phyloP scores from a whole-genome alignment of 306 rosid species.

The Senna tora region DNA sequence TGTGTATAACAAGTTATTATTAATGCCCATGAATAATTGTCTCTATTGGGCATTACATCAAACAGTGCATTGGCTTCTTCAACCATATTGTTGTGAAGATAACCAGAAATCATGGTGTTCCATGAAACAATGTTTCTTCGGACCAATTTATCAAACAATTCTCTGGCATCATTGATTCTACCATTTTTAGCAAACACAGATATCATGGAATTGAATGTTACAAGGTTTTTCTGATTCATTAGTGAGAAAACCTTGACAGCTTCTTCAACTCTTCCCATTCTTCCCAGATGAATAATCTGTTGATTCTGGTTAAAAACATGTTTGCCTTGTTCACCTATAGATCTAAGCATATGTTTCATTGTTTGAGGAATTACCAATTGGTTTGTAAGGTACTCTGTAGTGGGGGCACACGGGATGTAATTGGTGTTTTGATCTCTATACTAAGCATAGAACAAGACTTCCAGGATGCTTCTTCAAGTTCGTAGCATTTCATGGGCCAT shows the following conservation, averaged over 20 bases:
- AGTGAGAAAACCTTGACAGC: constrained; percentile 61
- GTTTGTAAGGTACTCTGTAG: not conserved
- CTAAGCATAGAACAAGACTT: not conserved
- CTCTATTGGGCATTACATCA: constrained; percentile 64
- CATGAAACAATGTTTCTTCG: constrained; percentile 70
- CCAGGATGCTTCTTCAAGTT: not conserved
- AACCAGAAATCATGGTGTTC: constrained; percentile 82
- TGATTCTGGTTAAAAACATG: constrained; percentile 55
- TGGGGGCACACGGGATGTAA: not conserved
- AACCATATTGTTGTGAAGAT: constrained; percentile 59
- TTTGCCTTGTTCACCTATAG: constrained; percentile 54
- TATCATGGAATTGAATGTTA: constrained; percentile 84
- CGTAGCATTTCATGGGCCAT: not conserved
- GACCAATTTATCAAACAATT: constrained; percentile 69
- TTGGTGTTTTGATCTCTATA: not conserved
- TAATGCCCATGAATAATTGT: constrained; percentile 72
- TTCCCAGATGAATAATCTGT: constrained; percentile 65
- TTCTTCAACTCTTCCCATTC: constrained; percentile 67
- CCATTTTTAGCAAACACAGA: constrained; percentile 71
- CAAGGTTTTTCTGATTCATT: constrained; percentile 61
- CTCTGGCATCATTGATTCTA: constrained; percentile 61
- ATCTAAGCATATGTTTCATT: constrained; percentile 43
- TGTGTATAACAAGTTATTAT: constrained; percentile 76
- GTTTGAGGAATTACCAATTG: not conserved
- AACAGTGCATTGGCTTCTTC: constrained; percentile 64